phyloP scores from a whole-genome alignment of 306 rosid species.

The Morella rubra region DNA sequence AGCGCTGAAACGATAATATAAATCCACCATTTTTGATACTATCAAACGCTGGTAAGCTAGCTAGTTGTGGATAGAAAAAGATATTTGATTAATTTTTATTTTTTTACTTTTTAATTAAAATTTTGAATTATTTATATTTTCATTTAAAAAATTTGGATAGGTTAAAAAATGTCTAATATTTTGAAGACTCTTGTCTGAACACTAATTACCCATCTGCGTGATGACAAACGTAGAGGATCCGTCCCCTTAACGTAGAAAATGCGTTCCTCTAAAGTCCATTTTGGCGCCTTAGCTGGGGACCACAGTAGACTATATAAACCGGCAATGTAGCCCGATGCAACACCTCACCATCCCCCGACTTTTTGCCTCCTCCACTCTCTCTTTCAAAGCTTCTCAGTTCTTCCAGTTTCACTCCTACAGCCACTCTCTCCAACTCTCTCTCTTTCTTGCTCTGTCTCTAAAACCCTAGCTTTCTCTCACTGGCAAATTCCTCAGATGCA shows the following conservation, averaged over 20 bases:
- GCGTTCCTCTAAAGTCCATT: background rate
- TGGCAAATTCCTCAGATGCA: background rate
- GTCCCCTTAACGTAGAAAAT: background rate
- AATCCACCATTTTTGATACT: no score
- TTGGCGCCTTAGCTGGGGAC: background rate
- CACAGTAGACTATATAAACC: constrained; percentile 7
- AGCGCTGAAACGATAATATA: no score
- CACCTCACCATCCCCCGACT: background rate
- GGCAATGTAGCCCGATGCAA: background rate
- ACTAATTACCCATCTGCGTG: no score
- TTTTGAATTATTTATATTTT: no score
- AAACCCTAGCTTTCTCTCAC: constrained; percentile 18
- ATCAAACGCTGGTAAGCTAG: no score
- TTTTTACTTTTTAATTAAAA: no score
- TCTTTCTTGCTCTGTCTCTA: background rate
- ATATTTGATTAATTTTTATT: no score
- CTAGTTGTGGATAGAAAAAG: no score
- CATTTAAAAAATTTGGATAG: no score
- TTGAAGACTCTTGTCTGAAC: no score
- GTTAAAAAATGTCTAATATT: no score
- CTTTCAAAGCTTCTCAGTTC: background rate
- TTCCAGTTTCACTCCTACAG: background rate
- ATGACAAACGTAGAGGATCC: background rate
- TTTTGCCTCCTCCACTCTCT: background rate
- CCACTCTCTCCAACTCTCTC: background rate